Base-by-base conservation (phyloP, 1,284 basidiomycete genomes). In the Phlebopus sp. region DNA sequence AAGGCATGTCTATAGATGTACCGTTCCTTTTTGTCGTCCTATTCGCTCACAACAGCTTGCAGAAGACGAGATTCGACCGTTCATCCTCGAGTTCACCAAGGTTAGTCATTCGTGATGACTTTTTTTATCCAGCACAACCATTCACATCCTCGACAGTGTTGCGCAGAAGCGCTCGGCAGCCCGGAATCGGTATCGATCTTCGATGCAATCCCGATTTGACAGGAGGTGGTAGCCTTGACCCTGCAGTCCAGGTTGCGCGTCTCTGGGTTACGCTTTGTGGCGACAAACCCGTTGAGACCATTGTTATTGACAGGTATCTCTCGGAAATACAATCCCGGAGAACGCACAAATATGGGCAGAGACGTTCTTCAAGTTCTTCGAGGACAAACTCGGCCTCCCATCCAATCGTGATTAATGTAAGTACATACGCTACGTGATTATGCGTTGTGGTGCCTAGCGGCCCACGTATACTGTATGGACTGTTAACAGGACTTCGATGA, bases 181-280 rank as follows among this genome's bases (percentile, higher is more conserved):
- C 79, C 78, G 0, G 75, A 81, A 78, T 85, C 52, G 69, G 68
- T 3, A 69, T 78, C 52, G 70, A 70, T 52, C 74, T 79, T 55
- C 72, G 61, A 17, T 71, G 82, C 59, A 77, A 81, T 51, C 79
- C 83, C 45, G 69, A 67, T 31, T 70, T 84, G 49, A 72, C 78
- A 1, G 81, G 81, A 57, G 63, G 57, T 10, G 82, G 81, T 2
- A 75, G 73, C 1, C 37, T 75, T 79, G 82, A 82, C 17, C 83
- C 83, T 15, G 81, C 81, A 2, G 76, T 82, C n/a, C 58, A 62
- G 73, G 25, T 60, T 84, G 51, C 64, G 25, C 8, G 25, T 25
- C 25, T 25, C 25, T 25, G 25, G 25, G 5, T 4, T 25, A 25
- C 8, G 8, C 32, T 5, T 15, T 15, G 11, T 34, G 32, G 13